Base-by-base conservation (phyloP, 495 filamentous ascomycete genomes). In the Aspergillus asperescens region DNA sequence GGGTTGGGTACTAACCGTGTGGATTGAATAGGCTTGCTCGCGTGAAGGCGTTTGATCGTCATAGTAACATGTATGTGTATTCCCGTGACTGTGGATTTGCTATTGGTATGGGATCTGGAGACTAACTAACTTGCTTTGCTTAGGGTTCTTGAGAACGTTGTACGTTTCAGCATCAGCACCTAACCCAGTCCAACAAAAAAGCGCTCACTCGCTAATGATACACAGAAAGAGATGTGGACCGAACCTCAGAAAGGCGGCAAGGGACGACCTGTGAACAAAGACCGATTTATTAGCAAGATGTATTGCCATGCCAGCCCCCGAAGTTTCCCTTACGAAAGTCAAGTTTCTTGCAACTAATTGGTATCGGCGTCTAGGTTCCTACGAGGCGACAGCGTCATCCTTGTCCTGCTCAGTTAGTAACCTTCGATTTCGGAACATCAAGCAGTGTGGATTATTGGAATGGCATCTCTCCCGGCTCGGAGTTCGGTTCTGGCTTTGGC, bases 231-330 rank as follows among this genome's bases (percentile, higher is more conserved):
- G 77, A 97, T 98, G 90, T 98, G 93, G 93, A 96, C 90, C 5
- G 93, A 98, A 75, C 90, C 85, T 48, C 91, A 93, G 29, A 81
- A 88, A 57, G 89, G 89, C 22, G 87, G 88, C 74, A 91, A 90
- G 74, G 89, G 92, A 47, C 82, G 86, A 67, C 86, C 89, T 27
- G 87, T 96, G 31, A 97, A 98, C 73, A 96, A 96, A 81, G 93
- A 98, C 71, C 78, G 94, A 25, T 98, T 96, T 71, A 90, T 97
- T 62, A 95, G 89, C 79, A 98, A 98, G 77, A 90, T 98, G 93
- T 95, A 67, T 86, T 77, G 23, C 48, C 25, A n/a, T 18, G 5
- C 12, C 9, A 25, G 13, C 82, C 82, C 6, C 76, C 73, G 4
- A 76, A n/a, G n/a, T n/a, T n/a, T n/a, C n/a, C n/a, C n/a, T n/a